Percentiles rank a stretch among this genome's conserved stretches.
phyloP scores from a whole-genome alignment of 2,329 filamentous ascomycete species.

The Pseudopyrenochaeta lycopersici region DNA sequence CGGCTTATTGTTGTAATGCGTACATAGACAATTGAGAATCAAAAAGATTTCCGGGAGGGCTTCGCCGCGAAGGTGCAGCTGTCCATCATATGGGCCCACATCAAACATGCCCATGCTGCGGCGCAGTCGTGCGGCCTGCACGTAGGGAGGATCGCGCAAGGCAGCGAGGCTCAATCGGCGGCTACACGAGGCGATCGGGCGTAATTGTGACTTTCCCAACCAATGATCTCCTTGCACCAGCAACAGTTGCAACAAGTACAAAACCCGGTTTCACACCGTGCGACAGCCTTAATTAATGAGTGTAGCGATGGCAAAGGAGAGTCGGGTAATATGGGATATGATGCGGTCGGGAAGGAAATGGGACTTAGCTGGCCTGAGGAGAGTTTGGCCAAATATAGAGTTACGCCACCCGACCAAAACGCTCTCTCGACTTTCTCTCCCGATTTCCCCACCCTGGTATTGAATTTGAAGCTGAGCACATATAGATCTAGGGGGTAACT shows the following conservation, averaged over 20 bases:
- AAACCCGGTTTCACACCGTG: slow-evolving; percentile 6
- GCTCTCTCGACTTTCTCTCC: too few relatives aligned
- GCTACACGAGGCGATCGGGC: slow-evolving; percentile 7
- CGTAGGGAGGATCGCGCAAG: slow-evolving; percentile 2
- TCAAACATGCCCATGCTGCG: slow-evolving; percentile 5
- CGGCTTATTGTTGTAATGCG: neutral
- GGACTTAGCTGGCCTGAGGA: too few relatives aligned
- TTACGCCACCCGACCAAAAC: too few relatives aligned
- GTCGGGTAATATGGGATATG: neutral
- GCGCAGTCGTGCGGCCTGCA: slow-evolving; percentile 14
- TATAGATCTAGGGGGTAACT: too few relatives aligned
- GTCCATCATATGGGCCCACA: slow-evolving; percentile 4
- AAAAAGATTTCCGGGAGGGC: neutral
- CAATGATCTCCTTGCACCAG: slow-evolving; percentile 9
- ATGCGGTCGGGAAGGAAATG: neutral
- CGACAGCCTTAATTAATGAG: slow-evolving; percentile 4
- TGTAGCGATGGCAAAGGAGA: neutral
- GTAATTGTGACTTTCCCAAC: slow-evolving; percentile 1
- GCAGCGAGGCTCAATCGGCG: slow-evolving; percentile 5
- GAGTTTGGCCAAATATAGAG: too few relatives aligned
- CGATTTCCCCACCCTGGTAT: too few relatives aligned
- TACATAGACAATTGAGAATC: neutral
- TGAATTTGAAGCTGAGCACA: too few relatives aligned
- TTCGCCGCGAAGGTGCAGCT: slow-evolving; percentile 8
- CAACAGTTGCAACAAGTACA: slow-evolving; percentile 8